These are phyloP conservation scores for Pestalotiopsis fici DNA, from an alignment of 2,329 filamentous ascomycete species.

Conservation along the genomic window DNA sequence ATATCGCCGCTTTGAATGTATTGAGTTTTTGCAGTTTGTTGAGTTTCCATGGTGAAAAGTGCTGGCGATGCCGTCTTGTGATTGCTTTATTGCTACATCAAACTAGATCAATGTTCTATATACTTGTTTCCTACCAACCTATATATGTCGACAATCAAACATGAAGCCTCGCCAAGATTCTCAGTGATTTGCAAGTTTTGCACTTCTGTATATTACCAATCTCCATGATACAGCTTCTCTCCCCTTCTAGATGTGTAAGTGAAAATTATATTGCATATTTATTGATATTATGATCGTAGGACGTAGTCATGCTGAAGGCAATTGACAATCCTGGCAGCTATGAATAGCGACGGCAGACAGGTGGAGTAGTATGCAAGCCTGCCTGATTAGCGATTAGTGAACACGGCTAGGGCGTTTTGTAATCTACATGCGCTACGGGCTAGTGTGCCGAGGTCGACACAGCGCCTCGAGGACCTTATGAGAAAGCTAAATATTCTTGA, in stretches of 20 bases:
- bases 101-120: not conserved
- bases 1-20: not conserved
- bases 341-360: not conserved
- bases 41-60: not conserved
- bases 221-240: too few relatives aligned
- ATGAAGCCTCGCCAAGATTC: too few relatives aligned
- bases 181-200: too few relatives aligned
- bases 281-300: not conserved
- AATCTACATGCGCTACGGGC: not conserved
- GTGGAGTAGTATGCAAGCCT: not conserved
- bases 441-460: not conserved
- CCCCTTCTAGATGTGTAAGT: too few relatives aligned
- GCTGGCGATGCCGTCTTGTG: not conserved
- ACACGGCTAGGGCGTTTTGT: not conserved
- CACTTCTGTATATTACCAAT: too few relatives aligned
- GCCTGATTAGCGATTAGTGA: not conserved
- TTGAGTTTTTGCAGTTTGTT: not conserved
- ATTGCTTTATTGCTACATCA: not conserved
- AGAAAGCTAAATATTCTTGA: not conserved
- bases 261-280: too few relatives aligned
- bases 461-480: not conserved
- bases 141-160: too few relatives aligned
- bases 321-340: not conserved
- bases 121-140: too few relatives aligned
- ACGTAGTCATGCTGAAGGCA: not conserved